Evolutionary conservation across 768 basidiomycete genomes (phyloP), one percentile per base, ranked within the genome.

Genomic region (Glaciozyma martinii): DNA sequence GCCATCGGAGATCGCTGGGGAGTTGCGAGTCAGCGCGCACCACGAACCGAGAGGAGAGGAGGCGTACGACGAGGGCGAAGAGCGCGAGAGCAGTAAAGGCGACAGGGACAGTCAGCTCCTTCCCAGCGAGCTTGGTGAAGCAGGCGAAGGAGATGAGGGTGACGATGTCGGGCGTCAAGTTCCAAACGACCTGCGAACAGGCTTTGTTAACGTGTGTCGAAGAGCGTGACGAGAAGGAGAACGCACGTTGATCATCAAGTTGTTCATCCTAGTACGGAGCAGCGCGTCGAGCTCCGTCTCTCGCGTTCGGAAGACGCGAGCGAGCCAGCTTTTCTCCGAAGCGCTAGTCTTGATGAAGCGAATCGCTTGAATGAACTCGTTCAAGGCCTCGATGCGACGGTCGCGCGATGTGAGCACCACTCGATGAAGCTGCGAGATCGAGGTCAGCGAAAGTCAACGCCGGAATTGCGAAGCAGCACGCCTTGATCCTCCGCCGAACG

Each of bases 1-100:
- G 57, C 19, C 67, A 71, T 54, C 10, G 65, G 65, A 3, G 29
- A 44, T 21, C 68, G 55, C 55, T 56, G 37, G 18, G 19, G 52
- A 15, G 7, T 5, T 0, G 29, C 3, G 42, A 3, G 37, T 57
- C 33, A 27, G 42, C 21, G 10, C 10, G 16, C n/a, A n/a, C 21
- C 12, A 63, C 75, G 37, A 76, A 60, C 8, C 75, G 75, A 43
- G 74, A 72, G 50, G 46, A 23, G 3, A 19, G 46, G 46, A 47
- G 21, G 12, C 54, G 29, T 42, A 43, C 56, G 27, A 65, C 60
- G 53, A 66, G 49, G 13, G 46, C 46, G 77, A 94, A 94, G 44
- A 95, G 76, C 0, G 89, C 83, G 47, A 97, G 87, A 0, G 89
- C 85, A 46, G 92, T 94, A 74, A 94, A 94, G 0, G 92, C 92